Conservation (phyloP, 2,329 filamentous ascomycete species). For the Dactylonectria estremocensis region DNA sequence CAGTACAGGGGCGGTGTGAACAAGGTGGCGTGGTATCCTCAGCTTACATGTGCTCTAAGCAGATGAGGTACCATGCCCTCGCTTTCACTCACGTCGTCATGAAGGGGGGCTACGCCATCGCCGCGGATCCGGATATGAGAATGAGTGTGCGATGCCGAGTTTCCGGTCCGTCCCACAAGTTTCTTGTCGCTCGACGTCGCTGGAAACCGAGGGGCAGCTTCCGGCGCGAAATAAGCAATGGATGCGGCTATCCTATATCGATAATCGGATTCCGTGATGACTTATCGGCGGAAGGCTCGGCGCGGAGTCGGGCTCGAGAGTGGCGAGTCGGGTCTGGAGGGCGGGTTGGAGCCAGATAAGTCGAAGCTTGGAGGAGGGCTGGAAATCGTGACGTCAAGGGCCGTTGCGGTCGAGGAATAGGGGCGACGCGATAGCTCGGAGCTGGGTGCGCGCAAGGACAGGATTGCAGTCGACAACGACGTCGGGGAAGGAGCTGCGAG, state of each 20-base stretch:
- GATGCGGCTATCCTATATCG: constrained; percentile 18
- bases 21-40: constrained; percentile 39
- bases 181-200: constrained; percentile 26
- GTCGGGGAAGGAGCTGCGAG: background rate
- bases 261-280: constrained; percentile 10
- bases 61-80: constrained; percentile 49
- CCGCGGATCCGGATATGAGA: constrained; percentile 36
- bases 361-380: constrained; percentile 21
- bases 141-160: constrained; percentile 38
- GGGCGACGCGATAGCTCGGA: constrained; percentile 13
- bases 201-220: constrained; percentile 20
- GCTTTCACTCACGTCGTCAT: constrained; percentile 36
- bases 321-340: constrained; percentile 9
- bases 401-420: constrained; percentile 14
- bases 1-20: constrained; percentile 44
- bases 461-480: constrained; percentile 8
- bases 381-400: constrained; percentile 46
- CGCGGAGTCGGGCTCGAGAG: constrained; percentile 39
- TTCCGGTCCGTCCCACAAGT: constrained; percentile 39
- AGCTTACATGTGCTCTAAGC: constrained; percentile 44
- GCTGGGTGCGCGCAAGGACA: constrained; percentile 6
- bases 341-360: constrained; percentile 23
- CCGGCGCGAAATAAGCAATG: constrained; percentile 12
- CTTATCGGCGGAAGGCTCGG: constrained; percentile 30
- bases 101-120: constrained; percentile 46